phyloP scores from a whole-genome alignment of 2,329 filamentous ascomycete genomes.

The Neocatenulostroma microsporum region DNA sequence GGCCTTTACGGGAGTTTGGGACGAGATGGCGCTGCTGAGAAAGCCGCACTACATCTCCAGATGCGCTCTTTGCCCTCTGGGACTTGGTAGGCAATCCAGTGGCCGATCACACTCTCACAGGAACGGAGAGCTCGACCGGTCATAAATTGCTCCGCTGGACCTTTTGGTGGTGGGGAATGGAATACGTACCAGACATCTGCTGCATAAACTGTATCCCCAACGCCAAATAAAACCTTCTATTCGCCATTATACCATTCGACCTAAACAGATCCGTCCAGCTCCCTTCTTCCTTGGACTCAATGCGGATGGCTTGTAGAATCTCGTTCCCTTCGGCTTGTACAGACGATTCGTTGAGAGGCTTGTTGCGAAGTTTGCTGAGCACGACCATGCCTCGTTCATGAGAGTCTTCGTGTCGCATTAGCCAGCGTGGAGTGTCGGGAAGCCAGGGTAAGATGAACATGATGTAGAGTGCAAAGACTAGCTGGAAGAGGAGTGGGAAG shows the following conservation, averaged over 20 bases:
- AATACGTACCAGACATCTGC: constrained; percentile 4
- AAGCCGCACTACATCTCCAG: no score
- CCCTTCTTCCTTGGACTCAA: constrained; percentile 5
- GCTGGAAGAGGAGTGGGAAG: neutral
- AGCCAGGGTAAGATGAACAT: constrained; percentile 5
- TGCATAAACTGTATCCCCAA: constrained; percentile 7
- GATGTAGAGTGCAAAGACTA: constrained; percentile 3
- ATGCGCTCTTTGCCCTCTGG: no score
- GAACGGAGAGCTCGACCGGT: no score
- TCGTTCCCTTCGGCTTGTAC: constrained; percentile 7
- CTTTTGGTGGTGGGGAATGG: no score
- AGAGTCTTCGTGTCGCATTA: neutral
- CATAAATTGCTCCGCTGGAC: no score
- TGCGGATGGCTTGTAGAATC: constrained; percentile 7
- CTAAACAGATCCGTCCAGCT: constrained; percentile 9
- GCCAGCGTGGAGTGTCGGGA: constrained; percentile 4
- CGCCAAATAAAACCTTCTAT: no score
- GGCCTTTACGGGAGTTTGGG: no score
- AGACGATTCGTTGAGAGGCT: neutral
- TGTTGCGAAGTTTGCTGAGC: constrained; percentile 5
- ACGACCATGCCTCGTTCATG: neutral
- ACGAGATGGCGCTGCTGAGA: no score
- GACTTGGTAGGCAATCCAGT: no score
- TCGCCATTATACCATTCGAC: no score
- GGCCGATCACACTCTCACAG: no score